phyloP scores from a whole-genome alignment of 2,329 filamentous ascomycete species.

The Aspergillus melleus region DNA sequence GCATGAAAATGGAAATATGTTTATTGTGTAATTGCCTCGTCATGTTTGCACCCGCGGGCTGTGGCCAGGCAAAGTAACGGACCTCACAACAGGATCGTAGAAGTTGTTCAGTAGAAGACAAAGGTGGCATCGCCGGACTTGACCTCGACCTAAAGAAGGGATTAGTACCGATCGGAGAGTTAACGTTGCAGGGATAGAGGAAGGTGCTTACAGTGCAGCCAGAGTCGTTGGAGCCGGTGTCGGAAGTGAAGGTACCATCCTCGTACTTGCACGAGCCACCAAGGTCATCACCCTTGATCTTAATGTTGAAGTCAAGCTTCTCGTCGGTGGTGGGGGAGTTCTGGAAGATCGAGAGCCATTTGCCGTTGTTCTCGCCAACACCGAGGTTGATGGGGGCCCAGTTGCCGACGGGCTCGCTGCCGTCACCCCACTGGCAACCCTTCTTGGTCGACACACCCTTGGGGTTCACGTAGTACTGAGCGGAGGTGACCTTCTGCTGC shows the following conservation, averaged over 20 bases:
- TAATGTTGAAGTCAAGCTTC: slow-evolving; percentile 74
- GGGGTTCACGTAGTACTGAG: slow-evolving; percentile 97
- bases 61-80: background rate
- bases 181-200: background rate
- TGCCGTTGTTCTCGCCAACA: slow-evolving; percentile 70
- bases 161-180: background rate
- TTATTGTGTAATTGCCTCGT: slow-evolving; percentile 16
- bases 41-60: background rate
- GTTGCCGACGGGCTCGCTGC: slow-evolving; percentile 67
- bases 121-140: slow-evolving; percentile 52
- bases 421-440: slow-evolving; percentile 74
- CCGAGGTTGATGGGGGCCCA: slow-evolving; percentile 85
- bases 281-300: slow-evolving; percentile 67
- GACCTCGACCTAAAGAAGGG: slow-evolving; percentile 45
- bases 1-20: slow-evolving; percentile 13
- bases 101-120: slow-evolving; percentile 40
- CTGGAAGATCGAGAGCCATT: slow-evolving; percentile 80
- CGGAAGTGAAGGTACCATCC: slow-evolving; percentile 62
- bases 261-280: slow-evolving; percentile 64
- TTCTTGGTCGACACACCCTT: slow-evolving; percentile 65
- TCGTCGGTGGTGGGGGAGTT: slow-evolving; percentile 74
- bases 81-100: slow-evolving; percentile 5
- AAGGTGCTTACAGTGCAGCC: slow-evolving; percentile 75
- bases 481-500: slow-evolving; percentile 73
- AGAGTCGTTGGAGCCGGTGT: slow-evolving; percentile 48